Percentiles rank a stretch among this genome's conserved stretches.
phyloP scores from a whole-genome alignment of 75 land plant species.

The Cryptomeria japonica region DNA sequence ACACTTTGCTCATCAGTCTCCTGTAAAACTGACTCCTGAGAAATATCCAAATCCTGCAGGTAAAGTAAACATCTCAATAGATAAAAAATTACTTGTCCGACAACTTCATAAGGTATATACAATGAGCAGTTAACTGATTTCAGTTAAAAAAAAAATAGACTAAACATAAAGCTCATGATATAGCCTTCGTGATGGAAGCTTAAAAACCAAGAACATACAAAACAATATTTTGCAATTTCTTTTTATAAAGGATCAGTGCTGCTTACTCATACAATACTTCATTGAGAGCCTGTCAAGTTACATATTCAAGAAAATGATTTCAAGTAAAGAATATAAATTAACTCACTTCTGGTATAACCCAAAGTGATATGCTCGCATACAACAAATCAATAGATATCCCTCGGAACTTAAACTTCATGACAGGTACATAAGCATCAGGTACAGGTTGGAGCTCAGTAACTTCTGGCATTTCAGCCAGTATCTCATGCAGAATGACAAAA shows the following conservation, averaged over 20 bases:
- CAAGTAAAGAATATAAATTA: not conserved
- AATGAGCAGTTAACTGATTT: not conserved
- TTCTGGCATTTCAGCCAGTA: constrained; percentile 34
- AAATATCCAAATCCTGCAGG: constrained; percentile 49
- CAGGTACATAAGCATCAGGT: constrained; percentile 58
- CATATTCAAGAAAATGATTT: not conserved
- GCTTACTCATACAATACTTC: not conserved
- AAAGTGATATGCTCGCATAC: constrained; percentile 47
- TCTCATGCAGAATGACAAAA: constrained; percentile 35
- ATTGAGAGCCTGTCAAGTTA: not conserved
- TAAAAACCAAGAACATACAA: not conserved
- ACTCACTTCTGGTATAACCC: constrained; percentile 51
- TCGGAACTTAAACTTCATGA: constrained; percentile 48
- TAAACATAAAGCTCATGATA: not conserved
- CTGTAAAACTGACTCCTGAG: constrained; percentile 39
- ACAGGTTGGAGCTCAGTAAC: constrained; percentile 56
- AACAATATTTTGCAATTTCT: not conserved
- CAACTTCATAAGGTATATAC: not conserved
- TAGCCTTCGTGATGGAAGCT: not conserved
- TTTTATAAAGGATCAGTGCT: not conserved
- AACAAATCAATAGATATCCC: constrained; percentile 51
- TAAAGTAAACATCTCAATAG: not conserved
- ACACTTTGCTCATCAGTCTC: constrained; percentile 54
- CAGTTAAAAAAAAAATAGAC: not conserved
- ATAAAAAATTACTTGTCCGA: not conserved